These are phyloP conservation scores for Nemania sp. DNA, from an alignment of 2,329 filamentous ascomycete species.

Conservation along the genomic window DNA sequence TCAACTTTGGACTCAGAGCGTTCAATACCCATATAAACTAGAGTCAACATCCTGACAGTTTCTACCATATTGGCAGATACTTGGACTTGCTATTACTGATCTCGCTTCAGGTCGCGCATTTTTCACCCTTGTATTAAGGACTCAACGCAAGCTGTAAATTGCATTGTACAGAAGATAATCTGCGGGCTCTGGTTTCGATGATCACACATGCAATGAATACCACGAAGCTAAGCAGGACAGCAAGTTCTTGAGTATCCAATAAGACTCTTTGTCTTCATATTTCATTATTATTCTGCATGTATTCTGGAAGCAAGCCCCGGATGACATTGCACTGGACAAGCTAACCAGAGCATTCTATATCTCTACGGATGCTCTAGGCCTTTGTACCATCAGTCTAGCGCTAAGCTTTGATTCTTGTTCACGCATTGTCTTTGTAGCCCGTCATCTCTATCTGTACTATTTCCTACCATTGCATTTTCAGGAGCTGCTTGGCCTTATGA, in stretches of 20 bases:
- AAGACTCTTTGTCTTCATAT: not conserved
- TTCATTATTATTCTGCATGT: slow-evolving; percentile 15
- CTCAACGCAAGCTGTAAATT: not conserved
- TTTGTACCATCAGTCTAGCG: not conserved
- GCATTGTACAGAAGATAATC: not conserved
- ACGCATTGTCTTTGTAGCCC: not conserved
- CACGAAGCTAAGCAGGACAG: not conserved
- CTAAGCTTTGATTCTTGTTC: not conserved
- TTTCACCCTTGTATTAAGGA: not conserved
- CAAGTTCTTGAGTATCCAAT: not conserved
- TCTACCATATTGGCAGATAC: not conserved
- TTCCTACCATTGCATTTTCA: slow-evolving; percentile 16
- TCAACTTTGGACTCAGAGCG: not conserved
- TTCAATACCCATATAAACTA: not conserved
- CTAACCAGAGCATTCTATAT: not conserved
- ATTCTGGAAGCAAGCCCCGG: not conserved
- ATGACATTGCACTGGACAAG: slow-evolving; percentile 1
- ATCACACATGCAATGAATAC: not conserved
- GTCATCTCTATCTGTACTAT: slow-evolving; percentile 16
- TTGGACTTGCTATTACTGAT: slow-evolving; percentile 6
- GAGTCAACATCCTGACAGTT: slow-evolving; percentile 1
- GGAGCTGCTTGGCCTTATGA: slow-evolving; percentile 1
- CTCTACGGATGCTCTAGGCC: slow-evolving; percentile 23
- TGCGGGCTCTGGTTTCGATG: not conserved
- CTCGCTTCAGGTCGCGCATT: not conserved